These are phyloP conservation scores for Trichoderma afroharzianum DNA, from an alignment of 2,329 filamentous ascomycete species.

Conservation along the genomic window DNA sequence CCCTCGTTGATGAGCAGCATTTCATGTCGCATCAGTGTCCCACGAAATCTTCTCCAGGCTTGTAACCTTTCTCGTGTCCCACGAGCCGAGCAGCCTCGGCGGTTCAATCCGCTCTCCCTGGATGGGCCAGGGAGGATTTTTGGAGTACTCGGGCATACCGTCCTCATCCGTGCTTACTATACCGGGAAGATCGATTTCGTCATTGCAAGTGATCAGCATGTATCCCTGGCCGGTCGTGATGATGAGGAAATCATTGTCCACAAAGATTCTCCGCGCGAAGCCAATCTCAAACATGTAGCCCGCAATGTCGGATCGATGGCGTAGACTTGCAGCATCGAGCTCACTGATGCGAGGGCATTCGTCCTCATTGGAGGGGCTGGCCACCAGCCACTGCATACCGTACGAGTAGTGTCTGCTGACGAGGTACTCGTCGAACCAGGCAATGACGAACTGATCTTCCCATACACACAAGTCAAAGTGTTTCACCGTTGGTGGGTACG, in stretches of 20 bases:
- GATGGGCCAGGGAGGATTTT: conserved; percentile 6
- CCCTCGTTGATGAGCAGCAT: not conserved
- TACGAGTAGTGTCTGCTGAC: conserved; percentile 15
- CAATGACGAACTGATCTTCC: conserved; percentile 17
- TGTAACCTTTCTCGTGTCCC: conserved; percentile 13
- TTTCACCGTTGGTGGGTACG: conserved; percentile 10
- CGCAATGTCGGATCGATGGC: not conserved
- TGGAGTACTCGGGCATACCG: not conserved
- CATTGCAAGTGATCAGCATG: conserved; percentile 12
- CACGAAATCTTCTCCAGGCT: conserved; percentile 5
- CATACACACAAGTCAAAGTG: conserved; percentile 15
- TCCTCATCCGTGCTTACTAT: not conserved
- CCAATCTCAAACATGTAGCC: conserved; percentile 13
- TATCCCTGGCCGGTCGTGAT: conserved; percentile 15
- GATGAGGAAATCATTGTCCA: conserved; percentile 17
- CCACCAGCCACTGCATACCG: conserved; percentile 14
- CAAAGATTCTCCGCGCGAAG: conserved; percentile 13
- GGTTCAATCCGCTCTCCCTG: conserved; percentile 15
- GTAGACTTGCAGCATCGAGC: not conserved
- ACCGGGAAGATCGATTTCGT: conserved; percentile 7
- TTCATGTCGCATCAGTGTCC: not conserved
- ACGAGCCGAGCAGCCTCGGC: conserved; percentile 11
- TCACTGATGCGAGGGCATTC: not conserved
- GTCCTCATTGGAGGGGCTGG: not conserved
- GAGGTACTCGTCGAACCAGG: conserved; percentile 19